Percentiles rank a stretch among this genome's conserved stretches.
These are phyloP conservation scores for Coniochaeta pulveracea DNA, from an alignment of 2,329 filamentous ascomycete genomes.

Conservation along the genomic window DNA sequence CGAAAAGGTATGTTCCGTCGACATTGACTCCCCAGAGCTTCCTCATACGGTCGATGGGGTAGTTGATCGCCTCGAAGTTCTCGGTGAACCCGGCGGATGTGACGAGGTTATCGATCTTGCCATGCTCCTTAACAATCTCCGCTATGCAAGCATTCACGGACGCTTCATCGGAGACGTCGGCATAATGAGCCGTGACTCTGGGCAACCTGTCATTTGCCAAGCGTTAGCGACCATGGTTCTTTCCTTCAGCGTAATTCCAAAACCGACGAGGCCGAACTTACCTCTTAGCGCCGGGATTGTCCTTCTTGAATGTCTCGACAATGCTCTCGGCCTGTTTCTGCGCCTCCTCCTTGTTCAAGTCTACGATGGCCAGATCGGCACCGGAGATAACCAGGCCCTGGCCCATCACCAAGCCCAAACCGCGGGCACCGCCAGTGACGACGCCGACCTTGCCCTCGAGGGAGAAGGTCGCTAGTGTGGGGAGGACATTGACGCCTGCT, in stretches of 20 bases:
- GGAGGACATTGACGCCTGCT: conserved; percentile 64
- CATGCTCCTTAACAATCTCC: conserved; percentile 59
- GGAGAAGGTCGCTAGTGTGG: conserved; percentile 77
- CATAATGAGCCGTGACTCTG: conserved; percentile 80
- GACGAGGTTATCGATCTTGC: conserved; percentile 81
- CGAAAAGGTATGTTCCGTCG: conserved; percentile 82
- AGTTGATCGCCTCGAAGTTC: conserved; percentile 85
- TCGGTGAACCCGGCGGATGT: conserved; percentile 96
- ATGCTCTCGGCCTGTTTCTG: conserved; percentile 64
- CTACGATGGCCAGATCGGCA: conserved; percentile 81
- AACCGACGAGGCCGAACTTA: conserved; percentile 25
- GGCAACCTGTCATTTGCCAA: conserved; percentile 56
- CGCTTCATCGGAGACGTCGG: conserved; percentile 70
- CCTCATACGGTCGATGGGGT: conserved; percentile 81
- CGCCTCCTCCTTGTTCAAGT: conserved; percentile 86
- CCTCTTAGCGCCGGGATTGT: conserved; percentile 66
- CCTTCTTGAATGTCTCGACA: conserved; percentile 62
- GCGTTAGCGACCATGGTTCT: too few species aligned
- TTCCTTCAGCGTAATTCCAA: too few species aligned
- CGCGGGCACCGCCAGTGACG: conserved; percentile 83
- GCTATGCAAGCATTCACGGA: conserved; percentile 66
- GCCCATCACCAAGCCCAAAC: conserved; percentile 83
- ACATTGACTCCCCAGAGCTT: conserved; percentile 95
- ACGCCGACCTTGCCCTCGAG: conserved; percentile 74
- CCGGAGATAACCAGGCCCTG: conserved; percentile 84